These are phyloP conservation scores for Candida pseudoviswanathii DNA, from an alignment of 1,139 yeast species.

Conservation along the genomic window DNA sequence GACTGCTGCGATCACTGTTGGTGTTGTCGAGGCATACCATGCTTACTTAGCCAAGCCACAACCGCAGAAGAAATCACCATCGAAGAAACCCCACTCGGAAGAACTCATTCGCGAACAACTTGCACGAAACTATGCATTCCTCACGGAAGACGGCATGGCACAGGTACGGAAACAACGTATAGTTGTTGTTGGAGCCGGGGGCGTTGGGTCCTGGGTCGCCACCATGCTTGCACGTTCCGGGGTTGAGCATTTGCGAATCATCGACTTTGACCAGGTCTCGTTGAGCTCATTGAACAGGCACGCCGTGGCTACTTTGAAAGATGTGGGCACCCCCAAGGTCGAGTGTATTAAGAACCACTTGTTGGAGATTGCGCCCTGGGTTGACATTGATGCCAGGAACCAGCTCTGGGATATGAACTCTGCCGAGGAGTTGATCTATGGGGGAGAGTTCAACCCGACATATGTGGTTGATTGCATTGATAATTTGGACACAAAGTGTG, in stretches of 20 bases:
- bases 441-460: slow-evolving; percentile 59
- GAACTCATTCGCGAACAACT: slow-evolving; percentile 85
- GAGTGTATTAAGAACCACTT: slow-evolving; percentile 70
- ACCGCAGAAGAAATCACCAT: slow-evolving; percentile 4
- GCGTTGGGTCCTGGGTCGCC: slow-evolving; percentile 97
- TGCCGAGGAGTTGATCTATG: slow-evolving; percentile 61
- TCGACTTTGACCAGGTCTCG: slow-evolving; percentile 95
- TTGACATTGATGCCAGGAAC: slow-evolving; percentile 72
- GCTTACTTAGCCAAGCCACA: slow-evolving; percentile 21
- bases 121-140: slow-evolving; percentile 89
- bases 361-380: slow-evolving; percentile 85
- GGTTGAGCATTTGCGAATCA: slow-evolving; percentile 70
- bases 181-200: slow-evolving; percentile 96
- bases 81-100: slow-evolving; percentile 51
- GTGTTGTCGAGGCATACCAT: slow-evolving; percentile 44
- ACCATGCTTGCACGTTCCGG: slow-evolving; percentile 94
- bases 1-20: slow-evolving; percentile 41
- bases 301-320: slow-evolving; percentile 84
- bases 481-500: slow-evolving; percentile 93
- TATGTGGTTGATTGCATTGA: slow-evolving; percentile 93
- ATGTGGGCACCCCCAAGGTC: slow-evolving; percentile 91
- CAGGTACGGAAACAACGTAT: slow-evolving; percentile 73
- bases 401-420: slow-evolving; percentile 72
- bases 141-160: slow-evolving; percentile 83
- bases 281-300: slow-evolving; percentile 90